Evolutionary conservation across 2,329 filamentous ascomycete genomes (phyloP), one percentile per base, ranked within the genome.

Genomic region (Stenocarpella maydis): DNA sequence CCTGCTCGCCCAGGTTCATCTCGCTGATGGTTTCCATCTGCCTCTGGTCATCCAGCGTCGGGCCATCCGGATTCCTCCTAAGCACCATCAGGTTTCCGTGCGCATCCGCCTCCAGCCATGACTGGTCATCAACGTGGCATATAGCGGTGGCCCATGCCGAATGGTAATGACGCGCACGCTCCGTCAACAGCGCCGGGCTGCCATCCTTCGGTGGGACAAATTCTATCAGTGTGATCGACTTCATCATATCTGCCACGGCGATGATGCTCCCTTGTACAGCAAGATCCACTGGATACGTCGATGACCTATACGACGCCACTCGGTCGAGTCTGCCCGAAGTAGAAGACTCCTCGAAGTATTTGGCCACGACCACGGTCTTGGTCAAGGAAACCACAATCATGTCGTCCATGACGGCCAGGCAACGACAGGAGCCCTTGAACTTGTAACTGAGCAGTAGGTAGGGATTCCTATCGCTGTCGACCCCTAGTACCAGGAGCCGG

Each of bases 191-290:
- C 66, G 91, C 87, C 14, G 85, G 81, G n/a, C 87, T 79, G 0
- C 86, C 88, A 3, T 87, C 81, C 26, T 84, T 78, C 2, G 88
- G 86, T 3, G 86, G 85, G 0, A 85, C 83, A 76, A 91, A 96
- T 76, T 96, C 86, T 10, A 98, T 84, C 7, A 98, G 82, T 1
- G 92, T 90, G 28, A 97, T 84, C 1, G 93, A 97, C 81, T 98
- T 98, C 92, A 97, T 98, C 54, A 99, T 82, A 76, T 99, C 96
- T 0, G 91, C 92, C 12, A 98, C 90, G 0, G 92, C 93, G 72
- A 99, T 95, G 28, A 88, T 85, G 73, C 91, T 90, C 1, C 87
- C 92, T 1, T 89, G 88, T 17, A 98, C 87, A 12, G 91, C 89
- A 8, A 98, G 79, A 73, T 95, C 93, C 19, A 97, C 88, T 0